Conservation (phyloP, 352 stramenopile species). For the Globisporangium nodosum region DNA sequence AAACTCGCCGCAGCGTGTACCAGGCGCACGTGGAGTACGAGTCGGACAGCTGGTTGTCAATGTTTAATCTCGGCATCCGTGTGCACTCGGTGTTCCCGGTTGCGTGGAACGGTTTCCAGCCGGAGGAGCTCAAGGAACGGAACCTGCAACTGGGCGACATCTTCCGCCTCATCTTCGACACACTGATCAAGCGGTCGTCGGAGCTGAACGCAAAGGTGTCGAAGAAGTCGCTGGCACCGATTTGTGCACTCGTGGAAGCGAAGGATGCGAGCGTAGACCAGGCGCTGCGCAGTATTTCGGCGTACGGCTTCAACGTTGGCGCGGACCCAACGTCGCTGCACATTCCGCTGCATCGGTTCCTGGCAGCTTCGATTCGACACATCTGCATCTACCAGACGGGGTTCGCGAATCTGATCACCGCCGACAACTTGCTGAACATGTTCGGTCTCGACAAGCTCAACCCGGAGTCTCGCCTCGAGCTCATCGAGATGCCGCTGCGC, state of each 20-base stretch:
- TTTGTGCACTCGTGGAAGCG: conserved; percentile 25
- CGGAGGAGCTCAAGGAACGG: conserved; percentile 25
- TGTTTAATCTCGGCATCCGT: conserved; percentile 87
- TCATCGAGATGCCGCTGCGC: conserved; percentile 75
- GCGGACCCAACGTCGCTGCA: conserved; percentile 63
- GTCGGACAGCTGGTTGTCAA: conserved; percentile 83
- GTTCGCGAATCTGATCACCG: conserved; percentile 39
- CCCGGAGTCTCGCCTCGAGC: conserved; percentile 39
- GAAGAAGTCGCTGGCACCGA: conserved; percentile 42
- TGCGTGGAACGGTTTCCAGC: conserved; percentile 63
- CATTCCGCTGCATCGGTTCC: conserved; percentile 78
- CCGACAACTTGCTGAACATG: conserved; percentile 35
- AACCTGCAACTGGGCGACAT: conserved; percentile 34
- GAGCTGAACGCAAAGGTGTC: conserved; percentile 38
- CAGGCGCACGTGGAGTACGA: conserved; percentile 86
- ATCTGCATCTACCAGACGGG: conserved; percentile 52
- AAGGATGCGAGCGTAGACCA: conserved; percentile 7
- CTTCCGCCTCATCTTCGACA: conserved; percentile 39
- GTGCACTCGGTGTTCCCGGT: conserved; percentile 82
- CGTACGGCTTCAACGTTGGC: conserved; percentile 69
- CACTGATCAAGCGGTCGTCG: conserved; percentile 37
- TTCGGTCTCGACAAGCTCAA: conserved; percentile 59
- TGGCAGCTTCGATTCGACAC: conserved; percentile 65
- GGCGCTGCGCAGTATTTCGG: conserved; percentile 11
- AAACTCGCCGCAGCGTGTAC: conserved; percentile 60